These are phyloP conservation scores for Malbranchea cinnamomea DNA, from an alignment of 2,329 filamentous ascomycete genomes.

Conservation along the genomic window DNA sequence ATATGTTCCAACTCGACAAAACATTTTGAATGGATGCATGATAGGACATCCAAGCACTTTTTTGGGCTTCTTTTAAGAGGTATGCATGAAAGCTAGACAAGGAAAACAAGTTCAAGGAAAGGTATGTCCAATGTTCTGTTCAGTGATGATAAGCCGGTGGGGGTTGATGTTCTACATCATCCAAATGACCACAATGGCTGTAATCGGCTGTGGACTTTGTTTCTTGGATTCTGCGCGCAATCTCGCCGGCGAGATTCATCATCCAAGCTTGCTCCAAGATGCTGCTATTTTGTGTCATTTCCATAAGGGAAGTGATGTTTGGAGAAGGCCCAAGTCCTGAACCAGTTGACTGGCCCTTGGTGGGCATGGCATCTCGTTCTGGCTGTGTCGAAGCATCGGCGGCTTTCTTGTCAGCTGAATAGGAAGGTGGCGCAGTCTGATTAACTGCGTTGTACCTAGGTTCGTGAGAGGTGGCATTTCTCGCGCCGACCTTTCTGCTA, in stretches of 20 bases:
- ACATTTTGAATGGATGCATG: too few species aligned
- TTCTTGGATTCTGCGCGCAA: constrained; percentile 69
- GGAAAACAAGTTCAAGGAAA: constrained; percentile 25
- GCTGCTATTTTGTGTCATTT: constrained; percentile 13
- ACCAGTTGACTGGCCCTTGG: background rate
- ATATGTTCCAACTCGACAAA: too few species aligned
- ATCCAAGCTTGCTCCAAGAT: constrained; percentile 34
- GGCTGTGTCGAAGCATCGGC: too few species aligned
- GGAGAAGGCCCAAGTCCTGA: constrained; percentile 2
- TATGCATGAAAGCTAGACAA: too few species aligned
- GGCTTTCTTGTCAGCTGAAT: too few species aligned
- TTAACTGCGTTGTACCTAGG: too few species aligned
- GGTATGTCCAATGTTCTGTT: constrained; percentile 4
- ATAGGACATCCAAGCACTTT: constrained; percentile 16
- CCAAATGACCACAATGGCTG: constrained; percentile 23
- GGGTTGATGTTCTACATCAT: constrained; percentile 23
- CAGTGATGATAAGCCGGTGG: constrained; percentile 32
- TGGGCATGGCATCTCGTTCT: too few species aligned
- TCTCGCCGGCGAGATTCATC: constrained; percentile 73
- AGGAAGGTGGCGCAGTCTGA: too few species aligned
- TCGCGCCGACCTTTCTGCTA: constrained; percentile 14
- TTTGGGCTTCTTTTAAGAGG: background rate
- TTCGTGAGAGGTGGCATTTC: constrained; percentile 13
- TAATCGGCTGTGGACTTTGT: constrained; percentile 45
- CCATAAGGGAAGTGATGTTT: constrained; percentile 5